Evolutionary conservation across 805 yeast species (phyloP).

Genomic region (Lipomyces kockii): DNA sequence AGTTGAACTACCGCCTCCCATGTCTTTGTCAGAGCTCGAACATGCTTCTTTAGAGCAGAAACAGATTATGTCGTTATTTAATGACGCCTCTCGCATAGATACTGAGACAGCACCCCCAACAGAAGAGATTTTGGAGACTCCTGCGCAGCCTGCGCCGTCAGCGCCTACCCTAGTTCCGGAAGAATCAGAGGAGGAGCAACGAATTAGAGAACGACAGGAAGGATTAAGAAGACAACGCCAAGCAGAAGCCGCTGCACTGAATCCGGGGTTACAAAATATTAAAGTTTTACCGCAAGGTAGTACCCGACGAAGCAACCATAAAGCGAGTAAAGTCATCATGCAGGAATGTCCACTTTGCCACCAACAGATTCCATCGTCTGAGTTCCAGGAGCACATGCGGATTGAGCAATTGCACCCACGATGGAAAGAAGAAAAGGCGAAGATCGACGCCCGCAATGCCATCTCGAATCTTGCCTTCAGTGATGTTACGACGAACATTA

Average conservation of each 20-base stretch:
- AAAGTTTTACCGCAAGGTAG: constrained; percentile 75
- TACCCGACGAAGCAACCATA: constrained; percentile 54
- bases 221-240: constrained; percentile 24
- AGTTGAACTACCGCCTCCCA: constrained; percentile 57
- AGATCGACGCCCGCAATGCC: constrained; percentile 43
- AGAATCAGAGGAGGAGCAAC: constrained; percentile 25
- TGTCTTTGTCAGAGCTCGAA: constrained; percentile 62
- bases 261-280: constrained; percentile 28
- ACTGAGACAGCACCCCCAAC: constrained; percentile 53
- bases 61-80: constrained; percentile 41
- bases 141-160: constrained; percentile 33
- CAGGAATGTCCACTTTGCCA: constrained; percentile 83
- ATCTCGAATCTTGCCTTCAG: constrained; percentile 45
- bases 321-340: constrained; percentile 42
- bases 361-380: constrained; percentile 66
- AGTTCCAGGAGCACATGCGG: constrained; percentile 69
- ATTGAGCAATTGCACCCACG: constrained; percentile 76
- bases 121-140: neutral
- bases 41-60: constrained; percentile 64
- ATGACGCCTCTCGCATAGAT: constrained; percentile 34
- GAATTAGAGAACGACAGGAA: constrained; percentile 28
- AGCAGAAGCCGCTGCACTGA: constrained; percentile 37
- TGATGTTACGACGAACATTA: constrained; percentile 48
- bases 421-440: constrained; percentile 65
- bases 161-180: neutral